These are phyloP conservation scores for Nakazawaea holstii DNA, from an alignment of 805 yeast genomes.

Conservation along the genomic window DNA sequence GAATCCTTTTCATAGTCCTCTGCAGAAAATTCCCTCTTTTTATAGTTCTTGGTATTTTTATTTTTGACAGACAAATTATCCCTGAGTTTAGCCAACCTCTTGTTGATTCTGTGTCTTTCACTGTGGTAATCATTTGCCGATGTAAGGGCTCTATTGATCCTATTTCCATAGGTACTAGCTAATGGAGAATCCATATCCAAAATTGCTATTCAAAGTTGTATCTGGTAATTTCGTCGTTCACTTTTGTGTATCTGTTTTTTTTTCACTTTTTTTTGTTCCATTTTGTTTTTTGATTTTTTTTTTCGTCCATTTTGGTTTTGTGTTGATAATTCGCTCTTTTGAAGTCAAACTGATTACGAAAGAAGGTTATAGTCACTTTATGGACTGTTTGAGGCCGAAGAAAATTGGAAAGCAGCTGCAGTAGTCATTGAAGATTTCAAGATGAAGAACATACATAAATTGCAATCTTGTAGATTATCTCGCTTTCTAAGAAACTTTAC, in stretches of 20 bases:
- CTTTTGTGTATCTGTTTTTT: background rate
- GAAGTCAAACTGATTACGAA: no score
- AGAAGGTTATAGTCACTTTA: no score
- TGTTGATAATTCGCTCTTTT: background rate
- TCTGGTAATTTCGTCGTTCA: background rate
- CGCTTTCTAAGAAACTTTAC: no score
- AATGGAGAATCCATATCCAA: slow-evolving; percentile 40
- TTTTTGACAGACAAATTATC: slow-evolving; percentile 57
- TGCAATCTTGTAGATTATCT: no score
- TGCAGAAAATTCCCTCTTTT: slow-evolving; percentile 38
- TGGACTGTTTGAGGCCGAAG: no score
- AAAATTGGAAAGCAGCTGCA: no score
- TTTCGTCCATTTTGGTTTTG: background rate
- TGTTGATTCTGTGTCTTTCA: slow-evolving; percentile 59
- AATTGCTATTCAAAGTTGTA: no score
- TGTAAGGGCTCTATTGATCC: slow-evolving; percentile 58
- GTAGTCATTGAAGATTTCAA: no score
- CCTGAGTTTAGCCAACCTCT: slow-evolving; percentile 58
- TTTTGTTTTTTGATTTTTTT: no score
- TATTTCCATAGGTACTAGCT: slow-evolving; percentile 42
- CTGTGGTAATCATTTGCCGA: slow-evolving; percentile 65
- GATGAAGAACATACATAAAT: no score
- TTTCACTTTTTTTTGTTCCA: background rate
- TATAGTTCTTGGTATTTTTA: slow-evolving; percentile 61
- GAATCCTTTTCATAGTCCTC: slow-evolving; percentile 47